Base-by-base conservation (phyloP, 768 basidiomycete species). In the Neoboletus magnificus region DNA sequence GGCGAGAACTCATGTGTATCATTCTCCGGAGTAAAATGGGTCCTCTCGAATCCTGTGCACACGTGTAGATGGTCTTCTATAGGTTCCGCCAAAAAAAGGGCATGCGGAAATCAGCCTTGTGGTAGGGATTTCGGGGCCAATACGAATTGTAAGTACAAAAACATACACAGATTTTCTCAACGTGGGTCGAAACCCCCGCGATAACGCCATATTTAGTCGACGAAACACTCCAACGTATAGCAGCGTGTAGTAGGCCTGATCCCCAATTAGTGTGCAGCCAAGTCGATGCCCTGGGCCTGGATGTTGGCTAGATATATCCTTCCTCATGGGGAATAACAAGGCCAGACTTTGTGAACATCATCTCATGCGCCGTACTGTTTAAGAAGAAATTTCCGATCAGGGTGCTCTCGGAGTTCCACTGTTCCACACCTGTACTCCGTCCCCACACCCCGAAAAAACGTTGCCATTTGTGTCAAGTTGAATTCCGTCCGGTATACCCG, bases 401-500 rank as follows among this genome's bases (percentile, higher is more conserved):
- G 1, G 75, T 78, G 1, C 86, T 85, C 20, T 77, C 64, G 13
- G 73, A 49, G 60, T 79, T 76, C 79, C 82, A 84, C 6, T 48
- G 60, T 79, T 76, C 79, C 82, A 84, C 6, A 86, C 84, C 27
- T 87, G 81, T 1, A 82, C 78, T 37, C 87, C 87, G 54, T 89
- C 88, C n/a, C 82, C 86, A 52, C 81, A 82, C 2, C 83, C 84
- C 1, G 83, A 74, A 63, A 82, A 90, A 0, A 91, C 79, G 61
- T 90, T 89, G 0, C 86, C 86, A 0, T 76, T 64, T 4, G 72
- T 72, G 61, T 91, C 89, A 3, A 86, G 74, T 61, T 85, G 82
- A 5, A 89, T 68, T 12, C 87, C 88, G 58, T 89, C 88, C 5
- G 86, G 82, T 27, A 84, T 70, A 2, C 87, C 87, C 20, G 85